These are phyloP conservation scores for Fusarium lyarnte DNA, from an alignment of 2,329 filamentous ascomycete species.

Conservation along the genomic window DNA sequence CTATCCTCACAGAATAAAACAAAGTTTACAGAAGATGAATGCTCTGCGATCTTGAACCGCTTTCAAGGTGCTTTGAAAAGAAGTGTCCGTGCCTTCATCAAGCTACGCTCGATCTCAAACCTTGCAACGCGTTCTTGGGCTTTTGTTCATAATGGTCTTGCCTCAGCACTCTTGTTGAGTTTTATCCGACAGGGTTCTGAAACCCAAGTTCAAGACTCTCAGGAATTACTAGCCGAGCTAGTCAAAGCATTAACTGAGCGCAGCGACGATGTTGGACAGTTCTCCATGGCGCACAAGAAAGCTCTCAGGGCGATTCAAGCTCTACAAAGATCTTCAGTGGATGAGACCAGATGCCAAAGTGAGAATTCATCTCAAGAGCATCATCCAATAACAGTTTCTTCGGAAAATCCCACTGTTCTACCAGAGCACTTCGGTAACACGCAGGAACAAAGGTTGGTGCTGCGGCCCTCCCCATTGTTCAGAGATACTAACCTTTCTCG, in stretches of 20 bases:
- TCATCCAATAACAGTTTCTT: too few species aligned
- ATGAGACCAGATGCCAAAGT: background rate
- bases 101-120: slow-evolving; percentile 14
- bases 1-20: background rate
- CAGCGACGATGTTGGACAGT: slow-evolving; percentile 1
- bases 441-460: slow-evolving; percentile 1
- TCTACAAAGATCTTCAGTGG: slow-evolving; percentile 4
- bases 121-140: slow-evolving; percentile 34
- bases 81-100: slow-evolving; percentile 21
- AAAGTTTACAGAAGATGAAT: background rate
- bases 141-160: slow-evolving; percentile 33
- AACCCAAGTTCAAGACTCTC: background rate
- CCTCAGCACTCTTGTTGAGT: slow-evolving; percentile 27
- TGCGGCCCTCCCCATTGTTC: rapidly evolving
- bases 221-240: slow-evolving; percentile 26
- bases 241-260: slow-evolving; percentile 13
- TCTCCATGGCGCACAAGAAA: slow-evolving; percentile 27
- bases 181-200: slow-evolving; percentile 14
- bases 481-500: background rate
- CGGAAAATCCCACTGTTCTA: background rate
- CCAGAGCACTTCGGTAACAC: background rate
- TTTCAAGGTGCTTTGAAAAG: slow-evolving; percentile 13
- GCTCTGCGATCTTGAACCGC: background rate
- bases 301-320: slow-evolving; percentile 21
- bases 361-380: background rate